These are phyloP conservation scores for Strobilomyces confusus DNA, from an alignment of 768 basidiomycete genomes.

Conservation along the genomic window DNA sequence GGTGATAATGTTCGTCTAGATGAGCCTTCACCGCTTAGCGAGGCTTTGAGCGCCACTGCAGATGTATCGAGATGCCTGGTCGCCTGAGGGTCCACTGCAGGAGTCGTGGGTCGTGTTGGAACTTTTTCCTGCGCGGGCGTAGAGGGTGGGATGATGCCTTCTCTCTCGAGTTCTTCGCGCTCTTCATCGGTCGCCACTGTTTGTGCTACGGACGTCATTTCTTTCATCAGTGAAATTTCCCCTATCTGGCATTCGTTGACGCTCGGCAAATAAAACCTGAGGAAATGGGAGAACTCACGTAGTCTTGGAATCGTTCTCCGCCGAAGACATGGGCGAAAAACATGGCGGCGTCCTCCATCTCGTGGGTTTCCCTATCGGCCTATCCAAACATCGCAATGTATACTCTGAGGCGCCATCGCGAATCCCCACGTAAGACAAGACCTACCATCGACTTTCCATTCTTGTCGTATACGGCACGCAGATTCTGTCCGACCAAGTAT, in stretches of 20 bases:
- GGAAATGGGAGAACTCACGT: slow-evolving; percentile 49
- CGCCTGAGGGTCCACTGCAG: slow-evolving; percentile 9
- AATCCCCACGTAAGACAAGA: slow-evolving; percentile 9
- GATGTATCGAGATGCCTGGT: slow-evolving; percentile 12
- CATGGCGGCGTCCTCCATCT: slow-evolving; percentile 88
- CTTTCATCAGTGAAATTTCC: slow-evolving; percentile 94
- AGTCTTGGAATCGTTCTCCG: slow-evolving; percentile 86
- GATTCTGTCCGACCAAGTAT: slow-evolving; percentile 47
- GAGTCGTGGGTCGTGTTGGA: slow-evolving; percentile 18
- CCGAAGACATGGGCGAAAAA: slow-evolving; percentile 97
- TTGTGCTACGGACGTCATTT: slow-evolving; percentile 79
- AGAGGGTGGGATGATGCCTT: slow-evolving; percentile 40
- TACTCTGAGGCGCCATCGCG: slow-evolving; percentile 1
- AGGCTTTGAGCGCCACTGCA: slow-evolving; percentile 15
- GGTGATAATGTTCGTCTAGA: slow-evolving; percentile 14
- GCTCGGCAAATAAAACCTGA: neutral
- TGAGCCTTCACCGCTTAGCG: slow-evolving; percentile 17
- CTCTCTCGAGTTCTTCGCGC: slow-evolving; percentile 78
- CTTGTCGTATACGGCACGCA: slow-evolving; percentile 89
- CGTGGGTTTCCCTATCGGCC: slow-evolving; percentile 77
- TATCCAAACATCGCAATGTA: slow-evolving; percentile 20
- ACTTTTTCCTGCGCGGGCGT: slow-evolving; percentile 13
- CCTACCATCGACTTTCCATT: slow-evolving; percentile 86
- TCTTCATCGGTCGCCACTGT: slow-evolving; percentile 94
- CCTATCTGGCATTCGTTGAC: slow-evolving; percentile 63